phyloP scores from a whole-genome alignment of 2,329 filamentous ascomycete genomes.

The Ceratocystis albifundus region DNA sequence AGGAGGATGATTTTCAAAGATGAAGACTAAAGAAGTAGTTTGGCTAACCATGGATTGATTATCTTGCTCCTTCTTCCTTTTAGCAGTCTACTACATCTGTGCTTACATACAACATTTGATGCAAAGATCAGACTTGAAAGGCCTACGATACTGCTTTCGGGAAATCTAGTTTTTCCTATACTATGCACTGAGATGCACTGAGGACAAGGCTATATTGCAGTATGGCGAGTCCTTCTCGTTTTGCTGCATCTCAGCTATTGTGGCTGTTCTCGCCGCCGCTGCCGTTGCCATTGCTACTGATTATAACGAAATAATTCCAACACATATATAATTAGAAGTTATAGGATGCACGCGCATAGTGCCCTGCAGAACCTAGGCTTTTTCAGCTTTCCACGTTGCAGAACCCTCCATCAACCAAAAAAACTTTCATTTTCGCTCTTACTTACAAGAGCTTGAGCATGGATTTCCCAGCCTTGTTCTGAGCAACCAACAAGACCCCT shows the following conservation, averaged over 20 bases:
- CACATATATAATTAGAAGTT: neutral
- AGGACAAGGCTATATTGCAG: neutral
- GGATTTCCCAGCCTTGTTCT: neutral
- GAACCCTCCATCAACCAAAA: neutral
- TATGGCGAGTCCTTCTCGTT: neutral
- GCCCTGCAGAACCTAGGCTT: slow-evolving; percentile 12
- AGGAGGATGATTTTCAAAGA: too few relatives aligned
- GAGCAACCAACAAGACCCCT: neutral
- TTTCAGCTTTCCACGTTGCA: neutral
- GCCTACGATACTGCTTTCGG: neutral
- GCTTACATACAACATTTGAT: neutral
- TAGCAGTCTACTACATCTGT: neutral
- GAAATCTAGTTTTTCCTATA: neutral
- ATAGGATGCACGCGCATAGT: slow-evolving; percentile 11
- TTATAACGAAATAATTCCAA: neutral
- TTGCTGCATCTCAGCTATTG: neutral
- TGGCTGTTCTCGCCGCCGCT: neutral
- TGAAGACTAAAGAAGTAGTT: too few relatives aligned
- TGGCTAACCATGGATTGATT: neutral
- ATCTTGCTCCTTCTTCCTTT: neutral
- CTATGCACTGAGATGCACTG: neutral
- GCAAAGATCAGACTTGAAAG: neutral
- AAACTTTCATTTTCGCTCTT: neutral
- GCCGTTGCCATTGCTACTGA: too few relatives aligned
- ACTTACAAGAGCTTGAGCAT: neutral